Evolutionary conservation across 495 filamentous ascomycete genomes (phyloP).

Genomic region (Penicillium pancosmium): DNA sequence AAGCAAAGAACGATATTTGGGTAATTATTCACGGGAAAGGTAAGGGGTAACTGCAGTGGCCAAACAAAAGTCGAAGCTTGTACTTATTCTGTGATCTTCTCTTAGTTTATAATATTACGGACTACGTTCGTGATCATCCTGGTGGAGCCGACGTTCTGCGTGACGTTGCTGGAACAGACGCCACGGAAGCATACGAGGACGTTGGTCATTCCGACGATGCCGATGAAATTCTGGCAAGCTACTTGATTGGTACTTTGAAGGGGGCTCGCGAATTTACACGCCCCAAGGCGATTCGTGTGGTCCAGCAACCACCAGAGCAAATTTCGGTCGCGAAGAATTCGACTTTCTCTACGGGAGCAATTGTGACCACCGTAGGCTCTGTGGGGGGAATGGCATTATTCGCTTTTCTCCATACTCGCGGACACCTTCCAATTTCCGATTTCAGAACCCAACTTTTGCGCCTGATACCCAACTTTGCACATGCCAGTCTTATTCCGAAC

Average conservation of each 20-base stretch:
- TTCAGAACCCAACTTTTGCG: neutral
- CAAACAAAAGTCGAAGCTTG: neutral
- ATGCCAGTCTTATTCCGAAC: neutral
- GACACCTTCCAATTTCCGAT: neutral
- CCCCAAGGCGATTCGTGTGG: constrained; percentile 32
- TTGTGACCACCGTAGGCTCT: neutral
- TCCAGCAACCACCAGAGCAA: constrained; percentile 16
- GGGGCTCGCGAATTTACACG: constrained; percentile 28
- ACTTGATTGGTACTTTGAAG: constrained; percentile 35
- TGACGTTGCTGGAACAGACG: constrained; percentile 56
- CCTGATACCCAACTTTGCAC: neutral
- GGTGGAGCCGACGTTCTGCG: constrained; percentile 52
- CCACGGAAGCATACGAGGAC: constrained; percentile 53
- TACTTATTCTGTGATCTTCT: neutral
- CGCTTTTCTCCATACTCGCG: neutral
- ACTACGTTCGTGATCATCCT: constrained; percentile 56
- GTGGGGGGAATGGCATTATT: neutral
- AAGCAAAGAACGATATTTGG: constrained; percentile 51
- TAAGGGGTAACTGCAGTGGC: constrained; percentile 17
- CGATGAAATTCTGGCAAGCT: constrained; percentile 29
- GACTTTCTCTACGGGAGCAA: constrained; percentile 7
- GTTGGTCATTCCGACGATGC: constrained; percentile 57
- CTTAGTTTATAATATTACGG: constrained; percentile 54
- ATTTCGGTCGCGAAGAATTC: constrained; percentile 3
- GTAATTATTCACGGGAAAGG: constrained; percentile 56